phyloP scores from a whole-genome alignment of 768 basidiomycete genomes.

The Mycena epipterygia region DNA sequence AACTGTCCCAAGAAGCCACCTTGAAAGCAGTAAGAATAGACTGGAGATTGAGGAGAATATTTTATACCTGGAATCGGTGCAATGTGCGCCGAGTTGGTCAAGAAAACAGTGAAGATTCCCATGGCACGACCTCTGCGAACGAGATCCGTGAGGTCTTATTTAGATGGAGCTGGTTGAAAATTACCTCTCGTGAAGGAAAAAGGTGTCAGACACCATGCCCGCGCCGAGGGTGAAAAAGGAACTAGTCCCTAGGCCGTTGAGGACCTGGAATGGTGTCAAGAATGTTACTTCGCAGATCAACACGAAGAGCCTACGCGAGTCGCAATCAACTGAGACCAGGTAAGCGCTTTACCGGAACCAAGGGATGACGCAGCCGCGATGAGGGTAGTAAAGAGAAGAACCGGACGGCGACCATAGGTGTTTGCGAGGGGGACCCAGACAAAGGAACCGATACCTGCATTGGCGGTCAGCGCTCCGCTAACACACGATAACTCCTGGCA shows the following conservation, averaged over 20 bases:
- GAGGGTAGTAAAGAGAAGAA: slow-evolving; percentile 35
- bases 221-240: slow-evolving; percentile 32
- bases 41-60: background rate
- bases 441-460: slow-evolving; percentile 38
- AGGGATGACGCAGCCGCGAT: slow-evolving; percentile 36
- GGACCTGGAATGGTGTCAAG: slow-evolving; percentile 14
- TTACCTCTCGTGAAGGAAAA: slow-evolving; percentile 53
- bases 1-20: slow-evolving; percentile 44
- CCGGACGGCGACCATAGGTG: slow-evolving; percentile 38
- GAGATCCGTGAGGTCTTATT: slow-evolving; percentile 49
- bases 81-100: slow-evolving; percentile 56
- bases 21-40: slow-evolving; percentile 18
- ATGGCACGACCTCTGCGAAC: slow-evolving; percentile 55
- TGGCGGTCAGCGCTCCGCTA: too few relatives aligned
- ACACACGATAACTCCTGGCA: too few relatives aligned
- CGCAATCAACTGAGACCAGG: slow-evolving; percentile 34
- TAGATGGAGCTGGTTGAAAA: slow-evolving; percentile 51
- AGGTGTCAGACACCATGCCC: slow-evolving; percentile 40
- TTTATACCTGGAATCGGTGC: slow-evolving; percentile 54
- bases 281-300: background rate
- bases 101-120: slow-evolving; percentile 58
- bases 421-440: slow-evolving; percentile 40
- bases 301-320: slow-evolving; percentile 13
- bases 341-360: slow-evolving; percentile 31
- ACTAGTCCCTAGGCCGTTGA: slow-evolving; percentile 26